Conservation (phyloP, 805 yeast species). For the Metschnikowia noctiluminum region DNA sequence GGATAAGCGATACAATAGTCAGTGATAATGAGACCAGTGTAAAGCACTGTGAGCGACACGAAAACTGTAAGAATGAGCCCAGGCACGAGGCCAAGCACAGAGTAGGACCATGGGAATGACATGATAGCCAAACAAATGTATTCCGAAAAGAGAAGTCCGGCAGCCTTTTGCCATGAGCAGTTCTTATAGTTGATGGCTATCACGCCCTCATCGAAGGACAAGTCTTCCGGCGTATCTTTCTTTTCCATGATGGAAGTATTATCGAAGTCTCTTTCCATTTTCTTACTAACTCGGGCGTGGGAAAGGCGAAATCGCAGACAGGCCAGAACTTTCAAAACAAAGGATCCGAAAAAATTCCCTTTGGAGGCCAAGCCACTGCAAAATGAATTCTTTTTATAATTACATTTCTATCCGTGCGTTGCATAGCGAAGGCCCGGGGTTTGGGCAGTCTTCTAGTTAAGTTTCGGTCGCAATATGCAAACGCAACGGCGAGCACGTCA, state of each 20-base stretch:
- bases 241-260: not conserved
- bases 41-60: conserved; percentile 48
- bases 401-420: not conserved
- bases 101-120: conserved; percentile 67
- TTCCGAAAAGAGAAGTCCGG: conserved; percentile 57
- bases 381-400: too few relatives aligned
- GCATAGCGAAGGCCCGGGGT: too few relatives aligned
- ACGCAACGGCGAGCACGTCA: conserved; percentile 4
- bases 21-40: conserved; percentile 53
- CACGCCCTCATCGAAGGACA: conserved; percentile 9
- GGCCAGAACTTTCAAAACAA: not conserved
- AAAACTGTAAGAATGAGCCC: conserved; percentile 53
- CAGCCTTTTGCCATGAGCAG: conserved; percentile 58
- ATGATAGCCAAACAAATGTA: conserved; percentile 60
- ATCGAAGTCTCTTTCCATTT: conserved; percentile 1
- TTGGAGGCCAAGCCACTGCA: too few relatives aligned
- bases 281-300: not conserved
- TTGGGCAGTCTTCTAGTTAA: not conserved
- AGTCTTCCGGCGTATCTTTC: conserved; percentile 1
- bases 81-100: conserved; percentile 56
- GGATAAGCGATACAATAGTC: conserved; percentile 56
- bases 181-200: conserved; percentile 43
- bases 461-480: not conserved
- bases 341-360: too few relatives aligned
- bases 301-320: not conserved